phyloP scores from a whole-genome alignment of 495 filamentous ascomycete genomes.

The Xylaria longipes region DNA sequence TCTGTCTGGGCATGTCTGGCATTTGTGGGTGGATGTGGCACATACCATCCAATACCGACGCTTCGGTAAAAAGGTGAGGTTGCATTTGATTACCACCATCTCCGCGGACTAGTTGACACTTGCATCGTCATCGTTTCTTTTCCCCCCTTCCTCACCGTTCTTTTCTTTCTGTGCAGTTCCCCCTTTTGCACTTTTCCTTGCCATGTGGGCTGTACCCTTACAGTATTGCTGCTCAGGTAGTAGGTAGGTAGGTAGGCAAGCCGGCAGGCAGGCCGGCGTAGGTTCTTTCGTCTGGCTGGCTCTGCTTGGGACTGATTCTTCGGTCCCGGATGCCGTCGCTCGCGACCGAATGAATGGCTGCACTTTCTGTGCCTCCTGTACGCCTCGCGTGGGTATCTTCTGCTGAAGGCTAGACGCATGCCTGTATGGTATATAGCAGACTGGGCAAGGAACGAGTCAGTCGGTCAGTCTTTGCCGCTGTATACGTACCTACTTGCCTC shows the following conservation, averaged over 20 bases:
- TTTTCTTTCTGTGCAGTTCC: background rate
- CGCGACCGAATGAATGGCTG: background rate
- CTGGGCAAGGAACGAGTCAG: background rate
- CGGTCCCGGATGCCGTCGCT: background rate
- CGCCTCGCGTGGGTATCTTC: background rate
- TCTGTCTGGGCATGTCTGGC: background rate
- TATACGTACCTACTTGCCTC: background rate
- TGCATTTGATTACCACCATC: slow-evolving; percentile 42
- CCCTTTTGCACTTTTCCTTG: background rate
- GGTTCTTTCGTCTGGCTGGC: background rate
- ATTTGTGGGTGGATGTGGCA: background rate
- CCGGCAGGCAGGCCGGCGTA: background rate
- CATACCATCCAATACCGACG: slow-evolving; percentile 4
- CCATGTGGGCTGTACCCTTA: slow-evolving; percentile 1
- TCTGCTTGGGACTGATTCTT: background rate
- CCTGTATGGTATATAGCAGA: background rate
- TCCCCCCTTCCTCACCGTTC: slow-evolving; percentile 5
- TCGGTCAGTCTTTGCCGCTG: background rate
- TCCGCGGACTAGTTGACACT: background rate
- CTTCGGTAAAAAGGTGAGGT: slow-evolving; percentile 30
- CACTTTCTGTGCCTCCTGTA: background rate
- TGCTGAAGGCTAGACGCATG: background rate
- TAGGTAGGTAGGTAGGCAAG: background rate
- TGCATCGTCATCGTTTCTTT: background rate
- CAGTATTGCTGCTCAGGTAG: background rate